Conservation (phyloP, 495 filamentous ascomycete species). For the Aspergillus campestris region DNA sequence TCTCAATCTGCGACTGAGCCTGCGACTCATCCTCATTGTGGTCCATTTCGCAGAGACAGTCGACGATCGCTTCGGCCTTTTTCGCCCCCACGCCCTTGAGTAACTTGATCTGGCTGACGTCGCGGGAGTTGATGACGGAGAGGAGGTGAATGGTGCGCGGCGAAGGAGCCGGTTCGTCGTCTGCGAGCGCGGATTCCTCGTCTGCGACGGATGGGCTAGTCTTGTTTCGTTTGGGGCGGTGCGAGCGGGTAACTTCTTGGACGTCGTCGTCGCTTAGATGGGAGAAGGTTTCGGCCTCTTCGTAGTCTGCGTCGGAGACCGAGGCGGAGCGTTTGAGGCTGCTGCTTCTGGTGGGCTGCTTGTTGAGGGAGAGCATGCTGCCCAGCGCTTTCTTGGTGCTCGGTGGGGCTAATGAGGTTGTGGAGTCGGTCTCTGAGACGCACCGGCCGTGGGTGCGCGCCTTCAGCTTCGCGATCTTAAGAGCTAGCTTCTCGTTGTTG, state of each 20-base stretch:
- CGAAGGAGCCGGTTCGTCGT: conserved; percentile 37
- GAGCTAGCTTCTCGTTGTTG: conserved; percentile 66
- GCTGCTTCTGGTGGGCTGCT: conserved; percentile 17
- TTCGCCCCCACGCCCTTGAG: conserved; percentile 59
- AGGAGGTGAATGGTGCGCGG: conserved; percentile 66
- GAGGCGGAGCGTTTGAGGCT: conserved; percentile 27
- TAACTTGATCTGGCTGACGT: conserved; percentile 54
- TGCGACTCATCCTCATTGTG: conserved; percentile 14
- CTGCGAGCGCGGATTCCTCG: conserved; percentile 11
- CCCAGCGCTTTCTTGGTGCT: conserved; percentile 23
- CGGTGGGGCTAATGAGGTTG: conserved; percentile 9
- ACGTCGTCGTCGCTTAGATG: conserved; percentile 25
- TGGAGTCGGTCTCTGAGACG: conserved; percentile 6
- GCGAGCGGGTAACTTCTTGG: conserved; percentile 25
- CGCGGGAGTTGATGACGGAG: conserved; percentile 77
- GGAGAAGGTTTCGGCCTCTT: conserved; percentile 15
- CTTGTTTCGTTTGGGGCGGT: conserved; percentile 35
- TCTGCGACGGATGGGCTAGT: conserved; percentile 17
- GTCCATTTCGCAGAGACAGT: conserved; percentile 44
- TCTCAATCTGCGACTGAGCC: conserved; percentile 21
- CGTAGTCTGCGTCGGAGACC: conserved; percentile 27
- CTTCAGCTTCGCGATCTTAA: conserved; percentile 66
- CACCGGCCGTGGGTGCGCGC: conserved; percentile 44
- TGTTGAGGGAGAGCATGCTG: conserved; percentile 35
- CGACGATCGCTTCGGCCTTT: conserved; percentile 46